Base-by-base conservation (phyloP, 1,139 yeast genomes). In the Pichia sorboxylosa region DNA sequence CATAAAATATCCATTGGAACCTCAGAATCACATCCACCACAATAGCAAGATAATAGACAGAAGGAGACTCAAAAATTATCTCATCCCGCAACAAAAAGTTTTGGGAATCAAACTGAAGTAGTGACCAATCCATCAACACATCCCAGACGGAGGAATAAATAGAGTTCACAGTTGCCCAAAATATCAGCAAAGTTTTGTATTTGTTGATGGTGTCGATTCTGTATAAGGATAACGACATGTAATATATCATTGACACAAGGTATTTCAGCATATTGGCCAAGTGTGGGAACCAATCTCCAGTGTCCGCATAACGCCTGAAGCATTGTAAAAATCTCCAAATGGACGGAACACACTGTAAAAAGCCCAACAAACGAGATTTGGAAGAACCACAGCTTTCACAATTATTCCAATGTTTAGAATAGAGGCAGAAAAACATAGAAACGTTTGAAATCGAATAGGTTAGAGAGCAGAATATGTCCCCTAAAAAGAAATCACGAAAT, bases 251-350 rank as follows among this genome's bases (percentile, higher is more conserved):
- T 2, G 85, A 69, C 23, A 79, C 57, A 1, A 68, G 50, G 52
- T 87, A 90, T 54, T 90, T 90, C 28, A 64, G 48, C 66, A 84
- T 83, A 49, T 90, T 90, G n/a, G 94, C 90, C 39, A 90, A 59
- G 64, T 90, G 99, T 1, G 99, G 99, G 51, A 90, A 92, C 81
- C 87, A 78, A 49, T 87, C 95, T 2, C 93, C 90, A 0, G 96
- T 80, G 51, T 90, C 99, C 31, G 77, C 71, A 53, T 69, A 90
- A 68, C 99, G 93, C 46, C 99, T 64, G 20, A 79, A 54, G 56
- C 98, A 90, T 54, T 90, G 99, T 34, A 87, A 53, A 34, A 81
- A 71, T 58, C 99, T 80, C 84, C 94, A 84, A 28, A 84, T 69
- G 40, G 85, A 80, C 0, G 99, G 98, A 17, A 90, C 54, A 3